Conservation (phyloP, 2,329 filamentous ascomycete genomes). For the Rasamsonia emersonii region DNA sequence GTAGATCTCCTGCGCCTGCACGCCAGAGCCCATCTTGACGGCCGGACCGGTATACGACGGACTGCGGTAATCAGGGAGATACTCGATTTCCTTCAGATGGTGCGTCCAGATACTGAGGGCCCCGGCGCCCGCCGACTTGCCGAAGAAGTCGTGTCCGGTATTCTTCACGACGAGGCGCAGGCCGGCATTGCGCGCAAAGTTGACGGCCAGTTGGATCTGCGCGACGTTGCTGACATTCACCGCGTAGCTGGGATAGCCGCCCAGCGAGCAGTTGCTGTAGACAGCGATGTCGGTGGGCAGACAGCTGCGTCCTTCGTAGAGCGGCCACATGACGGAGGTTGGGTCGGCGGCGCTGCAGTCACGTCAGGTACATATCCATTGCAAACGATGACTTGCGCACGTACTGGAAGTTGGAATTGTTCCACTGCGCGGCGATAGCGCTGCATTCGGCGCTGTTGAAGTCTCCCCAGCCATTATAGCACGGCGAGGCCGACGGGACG, state of each 20-base stretch:
- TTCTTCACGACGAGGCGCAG: constrained; percentile 39
- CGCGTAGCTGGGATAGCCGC: constrained; percentile 25
- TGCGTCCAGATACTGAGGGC: constrained; percentile 44
- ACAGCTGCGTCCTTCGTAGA: constrained; percentile 23
- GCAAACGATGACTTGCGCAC: no score
- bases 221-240: constrained; percentile 21
- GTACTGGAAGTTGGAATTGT: constrained; percentile 3
- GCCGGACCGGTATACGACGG: constrained; percentile 1
- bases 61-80: constrained; percentile 24
- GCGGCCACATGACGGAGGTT: constrained; percentile 24
- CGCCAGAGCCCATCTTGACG: constrained; percentile 2
- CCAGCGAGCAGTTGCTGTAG: constrained; percentile 16
- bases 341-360: constrained; percentile 12
- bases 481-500: constrained; percentile 41
- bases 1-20: background rate
- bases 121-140: constrained; percentile 40
- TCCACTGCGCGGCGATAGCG: constrained; percentile 2
- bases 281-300: constrained; percentile 18
- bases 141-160: constrained; percentile 44
- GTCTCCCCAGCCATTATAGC: constrained; percentile 32
- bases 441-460: constrained; percentile 2
- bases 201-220: constrained; percentile 5
- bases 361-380: no score
- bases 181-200: background rate
- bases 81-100: constrained; percentile 34